Percentiles rank a stretch among this genome's conserved stretches.
Conservation (phyloP, 2,329 filamentous ascomycete species). For the Pochonia chlamydosporia region DNA sequence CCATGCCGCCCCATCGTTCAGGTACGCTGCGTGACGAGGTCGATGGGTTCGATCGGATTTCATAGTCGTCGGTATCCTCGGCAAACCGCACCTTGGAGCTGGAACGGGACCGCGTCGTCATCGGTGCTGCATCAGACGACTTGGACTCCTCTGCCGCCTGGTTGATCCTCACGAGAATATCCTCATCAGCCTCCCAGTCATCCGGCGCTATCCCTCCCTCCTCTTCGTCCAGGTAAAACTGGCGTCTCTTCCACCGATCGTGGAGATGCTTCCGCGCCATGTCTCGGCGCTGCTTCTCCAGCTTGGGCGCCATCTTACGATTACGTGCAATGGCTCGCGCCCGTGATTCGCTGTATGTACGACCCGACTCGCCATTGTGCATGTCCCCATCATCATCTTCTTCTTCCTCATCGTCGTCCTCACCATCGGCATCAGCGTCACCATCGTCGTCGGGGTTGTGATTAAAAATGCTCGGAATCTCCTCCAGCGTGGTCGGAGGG, state of each 20-base stretch:
- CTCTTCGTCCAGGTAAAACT: constrained; percentile 82
- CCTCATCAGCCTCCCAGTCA: constrained; percentile 57
- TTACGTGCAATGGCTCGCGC: constrained; percentile 29
- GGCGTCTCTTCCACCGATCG: constrained; percentile 69
- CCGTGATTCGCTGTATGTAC: constrained; percentile 35
- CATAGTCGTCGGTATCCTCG: constrained; percentile 64
- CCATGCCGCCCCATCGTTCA: constrained; percentile 71
- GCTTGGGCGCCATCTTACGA: constrained; percentile 29
- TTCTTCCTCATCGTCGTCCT: constrained; percentile 17
- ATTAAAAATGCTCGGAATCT: constrained; percentile 34
- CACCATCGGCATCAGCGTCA: constrained; percentile 20
- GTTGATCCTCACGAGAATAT: constrained; percentile 38
- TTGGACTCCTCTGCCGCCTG: constrained; percentile 35
- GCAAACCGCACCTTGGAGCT: constrained; percentile 76
- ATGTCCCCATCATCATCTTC: constrained; percentile 17
- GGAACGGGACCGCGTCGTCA: constrained; percentile 48
- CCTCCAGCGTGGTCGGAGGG: constrained; percentile 37
- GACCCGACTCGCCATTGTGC: constrained; percentile 3
- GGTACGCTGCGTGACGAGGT: constrained; percentile 67
- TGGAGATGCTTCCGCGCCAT: constrained; percentile 51
- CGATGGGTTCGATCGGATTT: constrained; percentile 65
- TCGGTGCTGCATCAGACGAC: constrained; percentile 25
- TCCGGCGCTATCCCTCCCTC: constrained; percentile 64
- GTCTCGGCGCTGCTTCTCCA: constrained; percentile 33
- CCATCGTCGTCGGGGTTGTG: constrained; percentile 22